These are phyloP conservation scores for Sphaerulina musiva DNA, from an alignment of 2,329 filamentous ascomycete species.

Conservation along the genomic window DNA sequence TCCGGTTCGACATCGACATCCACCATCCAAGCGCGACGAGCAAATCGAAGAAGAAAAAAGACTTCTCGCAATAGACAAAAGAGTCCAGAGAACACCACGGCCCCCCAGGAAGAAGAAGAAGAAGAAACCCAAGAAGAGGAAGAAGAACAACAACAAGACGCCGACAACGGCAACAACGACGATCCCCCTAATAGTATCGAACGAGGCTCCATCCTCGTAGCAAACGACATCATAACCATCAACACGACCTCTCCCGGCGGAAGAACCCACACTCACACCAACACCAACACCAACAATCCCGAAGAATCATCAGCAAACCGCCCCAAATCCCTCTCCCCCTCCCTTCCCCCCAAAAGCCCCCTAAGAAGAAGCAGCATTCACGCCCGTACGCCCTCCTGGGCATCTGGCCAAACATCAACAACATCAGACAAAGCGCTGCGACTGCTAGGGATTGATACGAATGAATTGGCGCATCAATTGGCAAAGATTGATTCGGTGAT, in stretches of 20 bases:
- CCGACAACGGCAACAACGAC: no score
- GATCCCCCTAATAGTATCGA: background rate
- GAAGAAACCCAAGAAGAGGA: background rate
- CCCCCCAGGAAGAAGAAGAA: background rate
- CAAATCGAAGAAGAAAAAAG: no score
- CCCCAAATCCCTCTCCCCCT: background rate
- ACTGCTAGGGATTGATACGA: constrained; percentile 2
- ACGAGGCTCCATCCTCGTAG: constrained; percentile 4
- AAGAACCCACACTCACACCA: no score
- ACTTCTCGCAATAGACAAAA: constrained; percentile 2
- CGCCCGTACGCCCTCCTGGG: background rate
- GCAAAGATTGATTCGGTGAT: constrained; percentile 6
- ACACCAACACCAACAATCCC: background rate
- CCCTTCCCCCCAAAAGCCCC: background rate
- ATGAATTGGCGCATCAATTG: constrained; percentile 4
- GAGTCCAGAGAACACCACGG: background rate
- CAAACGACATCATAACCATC: background rate
- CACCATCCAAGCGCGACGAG: no score
- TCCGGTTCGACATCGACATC: background rate
- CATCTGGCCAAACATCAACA: background rate
- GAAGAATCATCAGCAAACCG: no score
- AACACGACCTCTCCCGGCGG: background rate
- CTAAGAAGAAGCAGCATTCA: background rate
- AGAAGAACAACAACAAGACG: no score
- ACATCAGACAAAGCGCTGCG: constrained; percentile 2